Conservation (phyloP, 2,329 filamentous ascomycete species). For the Beauveria rudraprayagi region DNA sequence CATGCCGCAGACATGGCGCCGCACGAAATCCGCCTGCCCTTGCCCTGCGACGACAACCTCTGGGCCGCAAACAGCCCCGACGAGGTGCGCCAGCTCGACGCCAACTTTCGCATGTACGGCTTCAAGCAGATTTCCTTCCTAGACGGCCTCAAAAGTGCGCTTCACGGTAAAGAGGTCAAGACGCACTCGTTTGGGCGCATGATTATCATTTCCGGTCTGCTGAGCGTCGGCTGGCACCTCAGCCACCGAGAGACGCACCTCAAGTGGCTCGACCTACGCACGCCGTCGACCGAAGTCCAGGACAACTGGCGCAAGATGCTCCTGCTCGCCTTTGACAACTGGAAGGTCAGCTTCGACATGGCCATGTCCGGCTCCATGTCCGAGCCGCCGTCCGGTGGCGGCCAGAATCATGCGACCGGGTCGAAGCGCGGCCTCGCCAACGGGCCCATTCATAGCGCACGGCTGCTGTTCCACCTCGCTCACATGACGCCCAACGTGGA, state of each 20-base stretch:
- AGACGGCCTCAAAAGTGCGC: constrained; percentile 73
- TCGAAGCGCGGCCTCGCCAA: constrained; percentile 45
- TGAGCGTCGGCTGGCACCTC: constrained; percentile 91
- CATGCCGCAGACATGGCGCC: constrained; percentile 86
- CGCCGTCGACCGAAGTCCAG: constrained; percentile 48
- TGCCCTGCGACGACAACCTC: constrained; percentile 79
- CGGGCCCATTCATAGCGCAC: constrained; percentile 67
- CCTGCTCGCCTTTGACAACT: constrained; percentile 74
- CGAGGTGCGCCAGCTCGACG: constrained; percentile 68
- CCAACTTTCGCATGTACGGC: constrained; percentile 67
- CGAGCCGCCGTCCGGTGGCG: constrained; percentile 17
- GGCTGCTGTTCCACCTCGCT: constrained; percentile 75
- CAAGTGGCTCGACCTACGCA: constrained; percentile 65
- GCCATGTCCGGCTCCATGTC: constrained; percentile 41
- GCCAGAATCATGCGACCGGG: not conserved
- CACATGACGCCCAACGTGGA: constrained; percentile 87
- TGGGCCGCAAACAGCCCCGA: constrained; percentile 77
- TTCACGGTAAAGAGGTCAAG: constrained; percentile 72
- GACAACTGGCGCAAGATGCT: constrained; percentile 74
- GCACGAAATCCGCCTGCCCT: constrained; percentile 75
- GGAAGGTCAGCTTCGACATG: constrained; percentile 76
- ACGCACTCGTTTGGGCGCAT: constrained; percentile 86
- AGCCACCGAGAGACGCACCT: constrained; percentile 80
- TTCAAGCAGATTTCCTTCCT: constrained; percentile 74
- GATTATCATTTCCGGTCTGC: constrained; percentile 79